These are phyloP conservation scores for Amaranthus hypochondriacus DNA, from an alignment of 148 eudicot genomes.

Conservation along the genomic window DNA sequence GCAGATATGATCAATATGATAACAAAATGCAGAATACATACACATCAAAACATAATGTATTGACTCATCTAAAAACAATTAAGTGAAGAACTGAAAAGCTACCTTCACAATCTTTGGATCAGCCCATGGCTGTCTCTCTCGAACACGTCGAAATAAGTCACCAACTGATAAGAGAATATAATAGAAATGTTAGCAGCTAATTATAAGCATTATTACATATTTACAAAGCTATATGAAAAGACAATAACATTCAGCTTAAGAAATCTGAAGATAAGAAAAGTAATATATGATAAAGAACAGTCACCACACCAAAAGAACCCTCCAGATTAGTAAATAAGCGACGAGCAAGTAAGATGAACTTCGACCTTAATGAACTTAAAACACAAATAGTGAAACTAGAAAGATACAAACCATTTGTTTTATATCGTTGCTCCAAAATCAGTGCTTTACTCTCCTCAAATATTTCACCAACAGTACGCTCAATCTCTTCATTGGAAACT, in stretches of 20 bases:
- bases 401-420: conserved; percentile 58
- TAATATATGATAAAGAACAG: no score
- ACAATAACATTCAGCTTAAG: no score
- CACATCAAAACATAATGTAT: not conserved
- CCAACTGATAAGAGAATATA: conserved; percentile 49
- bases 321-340: no score
- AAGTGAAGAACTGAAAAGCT: not conserved
- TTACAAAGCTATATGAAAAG: not conserved
- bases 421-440: conserved; percentile 78
- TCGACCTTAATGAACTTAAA: no score
- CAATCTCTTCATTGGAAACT: conserved; percentile 67
- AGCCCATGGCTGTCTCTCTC: conserved; percentile 95
- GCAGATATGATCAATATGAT: conserved; percentile 2
- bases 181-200: conserved; percentile 10
- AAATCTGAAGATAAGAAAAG: no score
- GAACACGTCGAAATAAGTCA: conserved; percentile 72
- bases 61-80: not conserved
- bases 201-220: not conserved
- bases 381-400: no score
- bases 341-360: no score
- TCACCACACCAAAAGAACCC: no score
- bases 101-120: conserved; percentile 97
- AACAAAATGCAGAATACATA: not conserved
- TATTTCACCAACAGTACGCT: conserved; percentile 46
- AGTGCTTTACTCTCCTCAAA: conserved; percentile 59